phyloP scores from a whole-genome alignment of 2,329 filamentous ascomycete species.

The Verticillium nubilum region DNA sequence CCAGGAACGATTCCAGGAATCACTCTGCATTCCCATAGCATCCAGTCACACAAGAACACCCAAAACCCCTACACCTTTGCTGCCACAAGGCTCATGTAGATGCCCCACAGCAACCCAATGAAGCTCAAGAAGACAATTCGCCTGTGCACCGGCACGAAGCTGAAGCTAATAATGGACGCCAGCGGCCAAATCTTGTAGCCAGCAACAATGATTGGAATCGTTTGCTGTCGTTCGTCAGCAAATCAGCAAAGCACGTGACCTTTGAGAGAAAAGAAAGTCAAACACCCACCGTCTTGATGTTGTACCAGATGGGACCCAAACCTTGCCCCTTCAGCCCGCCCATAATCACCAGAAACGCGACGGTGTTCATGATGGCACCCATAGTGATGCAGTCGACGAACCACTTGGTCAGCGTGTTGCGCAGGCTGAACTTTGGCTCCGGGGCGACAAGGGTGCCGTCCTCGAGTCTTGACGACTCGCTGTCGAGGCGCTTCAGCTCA shows the following conservation, averaged over 20 bases:
- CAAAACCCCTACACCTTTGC: slow-evolving; percentile 25
- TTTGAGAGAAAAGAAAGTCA: background rate
- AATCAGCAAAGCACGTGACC: background rate
- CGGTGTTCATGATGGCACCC: slow-evolving; percentile 39
- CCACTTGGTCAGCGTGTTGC: slow-evolving; percentile 41
- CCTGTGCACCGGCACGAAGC: slow-evolving; percentile 40
- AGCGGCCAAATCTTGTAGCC: slow-evolving; percentile 48
- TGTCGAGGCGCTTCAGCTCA: slow-evolving; percentile 21
- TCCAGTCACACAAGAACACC: too few species aligned
- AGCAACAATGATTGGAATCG: slow-evolving; percentile 40
- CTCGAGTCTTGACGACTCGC: background rate
- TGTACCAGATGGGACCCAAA: slow-evolving; percentile 26
- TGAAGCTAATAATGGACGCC: slow-evolving; percentile 45
- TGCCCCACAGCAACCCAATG: slow-evolving; percentile 43
- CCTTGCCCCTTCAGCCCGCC: slow-evolving; percentile 37
- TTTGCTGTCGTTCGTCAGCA: slow-evolving; percentile 26
- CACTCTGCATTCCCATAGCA: too few species aligned
- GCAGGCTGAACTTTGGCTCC: slow-evolving; percentile 29
- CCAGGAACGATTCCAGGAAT: too few species aligned
- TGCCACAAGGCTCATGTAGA: slow-evolving; percentile 45
- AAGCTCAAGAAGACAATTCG: slow-evolving; percentile 45
- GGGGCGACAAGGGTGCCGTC: slow-evolving; percentile 12
- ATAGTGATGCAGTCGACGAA: slow-evolving; percentile 44
- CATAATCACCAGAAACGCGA: slow-evolving; percentile 42
- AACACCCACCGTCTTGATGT: slow-evolving; percentile 27